Conservation (phyloP, 202 grass and related monocot species). For the Sporobolus alterniflorus region DNA sequence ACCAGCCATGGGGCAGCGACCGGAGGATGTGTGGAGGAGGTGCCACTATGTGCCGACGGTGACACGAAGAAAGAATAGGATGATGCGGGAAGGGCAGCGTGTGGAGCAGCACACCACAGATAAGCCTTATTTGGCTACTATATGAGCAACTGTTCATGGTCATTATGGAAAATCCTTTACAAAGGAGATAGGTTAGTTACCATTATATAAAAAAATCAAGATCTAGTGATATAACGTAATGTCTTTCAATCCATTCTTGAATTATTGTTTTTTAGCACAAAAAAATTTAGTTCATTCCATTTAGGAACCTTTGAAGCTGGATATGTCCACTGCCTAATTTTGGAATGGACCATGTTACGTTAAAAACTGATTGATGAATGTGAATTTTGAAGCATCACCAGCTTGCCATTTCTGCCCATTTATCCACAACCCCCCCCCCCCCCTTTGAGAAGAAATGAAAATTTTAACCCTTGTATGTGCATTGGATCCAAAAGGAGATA, state of each 20-base stretch:
- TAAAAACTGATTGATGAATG: neutral
- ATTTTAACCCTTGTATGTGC: neutral
- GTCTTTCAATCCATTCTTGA: neutral
- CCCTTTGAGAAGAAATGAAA: neutral
- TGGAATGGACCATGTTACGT: neutral
- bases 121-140: no score
- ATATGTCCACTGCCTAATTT: neutral
- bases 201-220: no score
- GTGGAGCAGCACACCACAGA: no score
- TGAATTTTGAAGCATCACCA: neutral
- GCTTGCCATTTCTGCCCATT: neutral
- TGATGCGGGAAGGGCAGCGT: no score
- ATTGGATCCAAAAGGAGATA: neutral
- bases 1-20: no score
- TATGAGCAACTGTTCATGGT: no score
- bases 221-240: neutral
- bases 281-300: neutral
- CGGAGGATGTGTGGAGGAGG: no score
- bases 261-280: neutral
- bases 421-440: neutral
- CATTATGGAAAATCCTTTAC: no score
- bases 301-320: neutral
- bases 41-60: no score
- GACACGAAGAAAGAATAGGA: no score
- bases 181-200: no score